Conservation (phyloP, 1,284 basidiomycete genomes). For the Phlebopus sp. region DNA sequence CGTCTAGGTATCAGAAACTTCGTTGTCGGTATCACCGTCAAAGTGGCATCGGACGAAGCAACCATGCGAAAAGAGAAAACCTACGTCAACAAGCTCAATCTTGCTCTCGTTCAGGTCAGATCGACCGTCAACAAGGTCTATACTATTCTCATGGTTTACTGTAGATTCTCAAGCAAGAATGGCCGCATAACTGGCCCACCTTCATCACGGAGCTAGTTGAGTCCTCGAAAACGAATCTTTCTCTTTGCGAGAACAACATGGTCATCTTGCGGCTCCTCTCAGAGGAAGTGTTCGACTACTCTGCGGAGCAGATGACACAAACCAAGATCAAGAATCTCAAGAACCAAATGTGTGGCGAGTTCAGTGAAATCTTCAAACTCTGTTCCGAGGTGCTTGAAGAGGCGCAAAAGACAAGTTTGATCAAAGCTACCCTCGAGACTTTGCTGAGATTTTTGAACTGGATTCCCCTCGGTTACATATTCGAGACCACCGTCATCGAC, state of each 20-base stretch:
- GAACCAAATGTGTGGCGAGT: constrained; percentile 97
- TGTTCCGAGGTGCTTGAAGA: constrained; percentile 97
- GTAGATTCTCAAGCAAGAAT: constrained; percentile 99
- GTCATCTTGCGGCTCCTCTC: constrained; percentile 96
- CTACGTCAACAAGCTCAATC: constrained; percentile 95
- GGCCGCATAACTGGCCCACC: constrained; percentile 99
- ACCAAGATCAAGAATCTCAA: constrained; percentile 97
- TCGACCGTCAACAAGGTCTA: background rate
- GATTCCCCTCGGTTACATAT: constrained; percentile 99
- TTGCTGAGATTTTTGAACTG: constrained; percentile 97
- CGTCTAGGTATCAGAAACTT: constrained; percentile 91
- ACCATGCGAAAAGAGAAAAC: constrained; percentile 91
- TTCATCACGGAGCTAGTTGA: constrained; percentile 98
- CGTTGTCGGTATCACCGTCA: constrained; percentile 91
- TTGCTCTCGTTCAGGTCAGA: constrained; percentile 87
- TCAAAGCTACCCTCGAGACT: constrained; percentile 95
- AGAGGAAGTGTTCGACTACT: constrained; percentile 99
- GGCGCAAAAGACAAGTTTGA: constrained; percentile 95
- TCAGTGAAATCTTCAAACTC: constrained; percentile 93
- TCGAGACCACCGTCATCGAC: constrained; percentile 98
- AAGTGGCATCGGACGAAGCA: constrained; percentile 86
- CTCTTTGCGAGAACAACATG: constrained; percentile 99
- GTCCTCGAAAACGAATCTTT: constrained; percentile 94
- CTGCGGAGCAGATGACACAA: constrained; percentile 98
- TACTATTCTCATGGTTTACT: constrained; percentile 12